A percentile compares a stretch with the other conserved stretches of the same genome.
Conservation (phyloP, 805 yeast genomes). For the Metschnikowia borealis region DNA sequence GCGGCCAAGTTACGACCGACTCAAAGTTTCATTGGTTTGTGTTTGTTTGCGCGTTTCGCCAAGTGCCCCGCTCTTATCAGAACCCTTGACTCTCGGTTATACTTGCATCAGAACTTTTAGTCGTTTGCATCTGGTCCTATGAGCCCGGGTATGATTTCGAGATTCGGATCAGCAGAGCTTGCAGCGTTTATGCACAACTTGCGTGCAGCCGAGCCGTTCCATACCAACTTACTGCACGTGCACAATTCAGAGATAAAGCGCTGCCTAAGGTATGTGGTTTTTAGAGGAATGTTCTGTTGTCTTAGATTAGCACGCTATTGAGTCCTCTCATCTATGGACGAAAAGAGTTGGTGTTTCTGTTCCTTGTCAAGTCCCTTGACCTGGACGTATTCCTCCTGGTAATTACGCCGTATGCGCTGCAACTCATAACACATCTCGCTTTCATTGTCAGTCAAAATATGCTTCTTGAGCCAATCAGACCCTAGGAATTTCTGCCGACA, state of each 20-base stretch:
- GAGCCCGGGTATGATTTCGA: not conserved
- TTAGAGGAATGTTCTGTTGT: too few relatives aligned
- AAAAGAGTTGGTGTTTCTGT: not conserved
- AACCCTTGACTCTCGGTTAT: not conserved
- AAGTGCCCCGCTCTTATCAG: not conserved
- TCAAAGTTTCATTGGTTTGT: not conserved
- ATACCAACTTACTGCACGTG: not conserved
- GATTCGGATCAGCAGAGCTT: not conserved
- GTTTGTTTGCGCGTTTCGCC: not conserved
- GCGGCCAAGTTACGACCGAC: too few relatives aligned
- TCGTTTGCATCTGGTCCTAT: not conserved
- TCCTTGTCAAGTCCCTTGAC: not conserved
- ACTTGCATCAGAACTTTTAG: not conserved
- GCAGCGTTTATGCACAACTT: not conserved
- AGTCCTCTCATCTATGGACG: not conserved
- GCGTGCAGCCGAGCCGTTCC: not conserved
- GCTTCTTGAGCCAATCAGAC: conserved; percentile 53
- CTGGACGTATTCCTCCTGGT: conserved; percentile 1
- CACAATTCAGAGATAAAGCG: not conserved
- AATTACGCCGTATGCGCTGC: conserved; percentile 7
- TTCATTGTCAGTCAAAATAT: conserved; percentile 34
- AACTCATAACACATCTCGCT: conserved; percentile 4
- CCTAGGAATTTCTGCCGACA: conserved; percentile 51
- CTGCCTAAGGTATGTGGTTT: too few relatives aligned
- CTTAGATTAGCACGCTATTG: not conserved